Evolutionary conservation across 2,329 filamentous ascomycete species (phyloP), one percentile per base, ranked within the genome.

Genomic region (Sporothrix curviconia): DNA sequence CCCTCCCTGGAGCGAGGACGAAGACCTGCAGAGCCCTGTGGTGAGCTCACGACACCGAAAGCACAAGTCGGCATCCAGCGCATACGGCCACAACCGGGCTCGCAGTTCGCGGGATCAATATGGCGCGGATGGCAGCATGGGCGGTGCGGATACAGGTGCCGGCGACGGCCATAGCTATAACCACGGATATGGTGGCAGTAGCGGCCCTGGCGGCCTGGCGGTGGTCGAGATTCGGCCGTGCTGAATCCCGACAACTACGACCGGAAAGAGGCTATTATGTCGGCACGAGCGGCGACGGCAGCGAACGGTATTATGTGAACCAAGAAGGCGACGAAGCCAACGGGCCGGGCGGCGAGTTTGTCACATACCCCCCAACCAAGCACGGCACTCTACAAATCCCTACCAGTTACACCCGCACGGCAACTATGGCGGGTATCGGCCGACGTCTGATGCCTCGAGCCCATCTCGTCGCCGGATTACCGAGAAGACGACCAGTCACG

Each of bases 1-100:
- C 0, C 92, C 92, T 22, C 92, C 92, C 2, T 97, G 91, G 75
- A 95, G 90, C 71, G 92, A 96, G 73, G 92, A 97, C 67, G 91
- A 97, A 65, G 94, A 97, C 71, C 79, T 96, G 43, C 90, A 94
- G 67, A 95, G 91, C 68, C 92, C 92, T 0, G 89, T 96, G 17
- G 90, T 92, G 14, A 90, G 87, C 63, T 88, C 88, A 39, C 81
- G 89, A 58, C 91, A 95, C 70, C 87, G 88, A 67, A 95, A 94
- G 72, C 87, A 92, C 73, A 95, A 89, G 70, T 89, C 87, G 3
- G 79, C 82, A 0, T 78, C 78, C 1, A 77, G 79, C 17, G 72
- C 77, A 4, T 71, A 76, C 55, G 70, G 69, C 46, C 69, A 75
- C 67, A 74, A 74, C 53, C 77, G 77, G 67, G 70, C 75, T 55